A percentile compares a stretch with the other conserved stretches of the same genome.
phyloP scores from a whole-genome alignment of 2,329 filamentous ascomycete species.

The Nectriaceae sp. region DNA sequence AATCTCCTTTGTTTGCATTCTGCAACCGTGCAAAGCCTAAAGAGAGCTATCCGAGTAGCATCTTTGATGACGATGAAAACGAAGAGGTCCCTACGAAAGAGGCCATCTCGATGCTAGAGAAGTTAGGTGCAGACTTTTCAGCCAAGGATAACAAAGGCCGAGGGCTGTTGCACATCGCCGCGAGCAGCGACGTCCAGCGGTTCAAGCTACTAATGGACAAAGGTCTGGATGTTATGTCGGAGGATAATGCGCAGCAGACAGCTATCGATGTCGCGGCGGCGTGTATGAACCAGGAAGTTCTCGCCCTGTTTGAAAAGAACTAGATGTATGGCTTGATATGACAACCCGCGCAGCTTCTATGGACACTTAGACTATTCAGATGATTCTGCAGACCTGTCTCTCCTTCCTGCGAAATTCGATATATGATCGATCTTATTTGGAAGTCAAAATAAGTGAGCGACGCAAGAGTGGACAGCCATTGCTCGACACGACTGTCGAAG shows the following conservation, averaged over 20 bases:
- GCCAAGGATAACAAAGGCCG: constrained; percentile 26
- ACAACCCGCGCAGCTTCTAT: no score
- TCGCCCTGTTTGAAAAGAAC: constrained; percentile 33
- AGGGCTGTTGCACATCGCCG: constrained; percentile 33
- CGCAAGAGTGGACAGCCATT: no score
- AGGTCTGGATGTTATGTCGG: constrained; percentile 31
- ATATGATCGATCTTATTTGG: no score
- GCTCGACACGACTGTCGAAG: no score
- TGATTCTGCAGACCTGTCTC: no score
- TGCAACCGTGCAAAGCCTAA: background rate
- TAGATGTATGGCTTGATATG: no score
- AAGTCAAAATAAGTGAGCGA: no score
- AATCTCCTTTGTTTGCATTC: constrained; percentile 26
- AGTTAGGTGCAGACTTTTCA: constrained; percentile 28
- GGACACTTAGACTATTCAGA: no score
- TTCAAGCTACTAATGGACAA: constrained; percentile 28
- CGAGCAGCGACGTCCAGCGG: constrained; percentile 9
- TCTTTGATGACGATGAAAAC: background rate
- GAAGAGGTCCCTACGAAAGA: background rate
- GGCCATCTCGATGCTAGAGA: constrained; percentile 12
- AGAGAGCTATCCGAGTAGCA: no score
- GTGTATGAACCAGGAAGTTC: constrained; percentile 24
- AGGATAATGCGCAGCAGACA: constrained; percentile 31
- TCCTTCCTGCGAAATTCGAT: no score
- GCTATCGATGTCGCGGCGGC: constrained; percentile 37